A percentile compares a stretch with the other conserved stretches of the same genome.
Evolutionary conservation across 2,329 filamentous ascomycete genomes (phyloP).

Genomic region (Fusarium oligoseptatum): DNA sequence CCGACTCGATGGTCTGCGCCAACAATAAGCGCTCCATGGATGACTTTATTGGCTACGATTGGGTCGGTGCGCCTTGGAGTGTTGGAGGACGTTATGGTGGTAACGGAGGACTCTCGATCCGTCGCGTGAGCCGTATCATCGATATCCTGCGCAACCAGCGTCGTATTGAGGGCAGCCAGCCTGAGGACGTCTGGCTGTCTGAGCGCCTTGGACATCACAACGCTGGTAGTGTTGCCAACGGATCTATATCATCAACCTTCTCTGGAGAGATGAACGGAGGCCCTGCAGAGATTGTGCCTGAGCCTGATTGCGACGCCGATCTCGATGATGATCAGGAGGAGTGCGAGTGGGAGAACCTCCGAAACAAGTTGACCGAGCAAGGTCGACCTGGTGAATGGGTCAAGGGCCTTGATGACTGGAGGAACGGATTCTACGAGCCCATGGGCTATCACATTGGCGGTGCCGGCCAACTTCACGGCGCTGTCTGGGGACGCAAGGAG

Average conservation of each 20-base stretch:
- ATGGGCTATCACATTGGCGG: constrained; percentile 71
- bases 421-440: constrained; percentile 66
- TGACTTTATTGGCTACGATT: constrained; percentile 66
- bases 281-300: constrained; percentile 10
- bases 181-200: constrained; percentile 70
- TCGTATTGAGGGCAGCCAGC: constrained; percentile 59
- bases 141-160: constrained; percentile 64
- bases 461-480: constrained; percentile 59
- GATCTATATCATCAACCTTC: constrained; percentile 62
- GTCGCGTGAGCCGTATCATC: constrained; percentile 66
- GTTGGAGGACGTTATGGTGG: constrained; percentile 59
- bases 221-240: constrained; percentile 63
- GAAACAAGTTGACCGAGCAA: not conserved
- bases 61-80: constrained; percentile 66
- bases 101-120: constrained; percentile 67
- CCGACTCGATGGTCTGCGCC: constrained; percentile 68
- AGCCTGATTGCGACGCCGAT: not conserved
- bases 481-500: constrained; percentile 63
- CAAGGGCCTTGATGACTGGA: constrained; percentile 63
- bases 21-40: constrained; percentile 63
- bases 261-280: constrained; percentile 64
- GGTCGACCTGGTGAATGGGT: constrained; percentile 49
- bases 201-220: constrained; percentile 64
- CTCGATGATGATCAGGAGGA: not conserved
- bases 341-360: not conserved